Base-by-base conservation (phyloP, 2,329 filamentous ascomycete species). In the Delphinella strobiligena region DNA sequence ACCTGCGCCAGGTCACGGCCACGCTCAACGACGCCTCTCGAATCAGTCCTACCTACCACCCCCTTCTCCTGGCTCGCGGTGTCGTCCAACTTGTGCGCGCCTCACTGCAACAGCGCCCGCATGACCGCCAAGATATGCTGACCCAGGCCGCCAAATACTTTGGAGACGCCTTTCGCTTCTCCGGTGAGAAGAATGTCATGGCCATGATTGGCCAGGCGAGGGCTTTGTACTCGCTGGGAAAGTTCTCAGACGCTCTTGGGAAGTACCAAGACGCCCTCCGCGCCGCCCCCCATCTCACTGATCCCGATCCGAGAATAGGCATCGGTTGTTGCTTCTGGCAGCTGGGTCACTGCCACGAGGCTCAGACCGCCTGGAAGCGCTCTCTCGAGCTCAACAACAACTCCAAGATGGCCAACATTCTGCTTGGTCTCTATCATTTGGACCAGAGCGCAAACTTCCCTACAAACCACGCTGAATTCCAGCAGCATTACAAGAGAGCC, bases 291-390 rank as follows among this genome's bases (percentile, higher is more conserved):
- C 78, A 85, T 49, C 71, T 96, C 53, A 76, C 82, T 31, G 91
- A 98, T 54, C 91, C 91, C 1, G 91, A 98, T 60, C 93, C 91
- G 49, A 77, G 93, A 51, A 89, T 98, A 50, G 91, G 91, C 40
- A 89, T 98, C 54, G 91, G 91, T 34, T 91, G 86, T 61, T 98
- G 91, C 66, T 81, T 95, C 59, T 98, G 93, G 91, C 85, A 94
- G 60, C 71, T 98, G 19, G 88, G 88, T 9, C 87, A 85, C 67
- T 95, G 93, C 60, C 85, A 93, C 24, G 86, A 94, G 52, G 91
- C 93, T 5, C 89, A 84, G 55, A 67, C 71, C 35, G 89, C 91
- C 10, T 98, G 91, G 91, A 82, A 93, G 55, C 74, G 91, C 47
- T 78, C 82, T 10, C 64, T 95, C 19, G 84, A 93, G 55, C 72